Base-by-base conservation (phyloP, 495 filamentous ascomycete species). In the Aspergillus sclerotiicarbonarius region DNA sequence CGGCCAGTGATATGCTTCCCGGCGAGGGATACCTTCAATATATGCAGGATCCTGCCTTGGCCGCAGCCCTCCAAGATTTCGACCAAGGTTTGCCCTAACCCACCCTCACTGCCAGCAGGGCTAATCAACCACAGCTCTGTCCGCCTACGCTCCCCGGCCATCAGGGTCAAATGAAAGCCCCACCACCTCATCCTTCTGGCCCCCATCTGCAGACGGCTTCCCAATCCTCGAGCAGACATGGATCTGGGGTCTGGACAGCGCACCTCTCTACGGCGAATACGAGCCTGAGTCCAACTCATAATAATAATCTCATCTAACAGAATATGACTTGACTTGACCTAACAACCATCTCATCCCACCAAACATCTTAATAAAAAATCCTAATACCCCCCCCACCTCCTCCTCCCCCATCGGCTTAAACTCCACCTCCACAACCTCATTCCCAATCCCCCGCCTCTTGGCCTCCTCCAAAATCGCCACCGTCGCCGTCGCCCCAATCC, bases 401-500 rank as follows among this genome's bases (percentile, higher is more conserved):
- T 67, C 62, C 51, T 67, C 64, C 31, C 32, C 32, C 64, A 71
- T 73, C 10, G 70, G 64, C 60, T 67, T 64, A 21, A 69, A 73
- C 0, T 35, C 8, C 29, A 70, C 67, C 30, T 49, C 44, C 8
- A 58, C 51, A 4, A 63, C 73, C 56, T 73, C 70, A 9, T 72
- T 57, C 6, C 69, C 64, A 47, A 85, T 82, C 0, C 83, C 83
- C 39, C 82, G 66, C 35, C 51, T 67, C 51, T 63, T 72, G 4
- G 83, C 83, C 47, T 83, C 83, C 7, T 83, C 75, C 43, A 86
- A 54, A 51, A 85, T 85, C 0, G 71, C 69, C 15, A 73, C 68
- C 0, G 81, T 85, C 9, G 81, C 78, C 1, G 81, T 81, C 3
- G 81, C 76, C 8, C 82, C 82, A 39, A 87, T 77, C 66, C 80